These are phyloP conservation scores for Babesia ovis DNA, from an alignment of 169 alveolate species.

Conservation along the genomic window DNA sequence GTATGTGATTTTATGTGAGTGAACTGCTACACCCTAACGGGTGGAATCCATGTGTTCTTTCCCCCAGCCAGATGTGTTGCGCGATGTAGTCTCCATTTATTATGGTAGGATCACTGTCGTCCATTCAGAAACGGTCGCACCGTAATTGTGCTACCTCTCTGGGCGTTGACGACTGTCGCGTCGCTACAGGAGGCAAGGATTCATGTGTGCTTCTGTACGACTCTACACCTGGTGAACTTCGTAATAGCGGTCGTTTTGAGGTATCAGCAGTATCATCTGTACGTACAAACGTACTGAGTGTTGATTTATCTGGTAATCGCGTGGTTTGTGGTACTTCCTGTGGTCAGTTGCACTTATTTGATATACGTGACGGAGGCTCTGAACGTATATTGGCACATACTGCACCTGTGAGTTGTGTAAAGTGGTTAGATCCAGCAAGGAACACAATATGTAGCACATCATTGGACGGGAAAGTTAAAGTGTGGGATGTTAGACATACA, in stretches of 20 bases:
- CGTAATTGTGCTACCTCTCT: constrained; percentile 59
- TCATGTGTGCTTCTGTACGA: constrained; percentile 51
- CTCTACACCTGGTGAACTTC: constrained; percentile 27
- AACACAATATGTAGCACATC: constrained; percentile 25
- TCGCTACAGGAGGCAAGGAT: constrained; percentile 67
- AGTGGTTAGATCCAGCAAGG: constrained; percentile 13
- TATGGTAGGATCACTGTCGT: constrained; percentile 6
- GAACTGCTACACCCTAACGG: neutral
- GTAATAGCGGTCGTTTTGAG: constrained; percentile 9
- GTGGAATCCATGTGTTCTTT: constrained; percentile 15
- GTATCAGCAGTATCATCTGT: neutral
- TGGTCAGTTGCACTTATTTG: constrained; percentile 45
- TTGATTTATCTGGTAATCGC: constrained; percentile 27
- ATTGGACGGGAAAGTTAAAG: constrained; percentile 51
- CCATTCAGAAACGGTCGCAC: constrained; percentile 43
- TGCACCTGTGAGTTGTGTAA: constrained; percentile 43
- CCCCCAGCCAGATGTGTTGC: neutral
- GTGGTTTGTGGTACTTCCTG: constrained; percentile 41
- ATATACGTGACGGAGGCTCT: constrained; percentile 2
- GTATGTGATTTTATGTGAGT: neutral
- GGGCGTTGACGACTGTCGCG: constrained; percentile 16
- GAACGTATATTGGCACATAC: constrained; percentile 36
- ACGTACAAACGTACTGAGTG: constrained; percentile 40
- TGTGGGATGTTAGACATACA: constrained; percentile 64
- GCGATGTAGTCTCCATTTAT: neutral